phyloP scores from a whole-genome alignment of 768 basidiomycete species.

The Trametes coccinea region DNA sequence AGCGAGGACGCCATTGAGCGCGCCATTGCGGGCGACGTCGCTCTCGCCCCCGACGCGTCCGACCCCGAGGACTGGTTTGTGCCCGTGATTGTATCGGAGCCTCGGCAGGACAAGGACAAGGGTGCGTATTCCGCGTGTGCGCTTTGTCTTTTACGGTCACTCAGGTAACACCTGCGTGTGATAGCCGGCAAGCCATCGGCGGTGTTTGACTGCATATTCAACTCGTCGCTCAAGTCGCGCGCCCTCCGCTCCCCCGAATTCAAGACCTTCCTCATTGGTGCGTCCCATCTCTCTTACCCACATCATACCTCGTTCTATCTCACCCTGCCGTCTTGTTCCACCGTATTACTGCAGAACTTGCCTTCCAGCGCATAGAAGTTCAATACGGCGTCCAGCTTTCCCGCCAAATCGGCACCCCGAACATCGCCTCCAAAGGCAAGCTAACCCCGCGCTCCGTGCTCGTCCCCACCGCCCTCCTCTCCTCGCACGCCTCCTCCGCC shows the following conservation, averaged over 20 bases:
- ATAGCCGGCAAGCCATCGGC: slow-evolving; percentile 68
- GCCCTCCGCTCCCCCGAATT: slow-evolving; percentile 61
- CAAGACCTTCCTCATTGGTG: slow-evolving; percentile 70
- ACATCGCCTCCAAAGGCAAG: slow-evolving; percentile 77
- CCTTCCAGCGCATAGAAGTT: slow-evolving; percentile 65
- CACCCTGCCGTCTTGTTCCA: slow-evolving; percentile 29
- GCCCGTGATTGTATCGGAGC: no score
- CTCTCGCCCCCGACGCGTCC: no score
- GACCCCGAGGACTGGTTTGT: no score
- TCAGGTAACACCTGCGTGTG: no score
- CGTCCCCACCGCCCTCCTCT: slow-evolving; percentile 50
- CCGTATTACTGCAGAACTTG: no score
- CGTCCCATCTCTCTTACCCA: slow-evolving; percentile 23
- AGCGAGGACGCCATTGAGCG: no score
- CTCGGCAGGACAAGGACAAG: no score
- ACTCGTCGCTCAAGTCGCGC: slow-evolving; percentile 58
- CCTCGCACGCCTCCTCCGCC: slow-evolving; percentile 15
- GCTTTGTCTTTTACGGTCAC: no score
- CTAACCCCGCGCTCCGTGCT: slow-evolving; percentile 56
- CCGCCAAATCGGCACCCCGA: slow-evolving; percentile 69
- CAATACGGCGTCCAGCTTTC: slow-evolving; percentile 63
- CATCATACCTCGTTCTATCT: no score
- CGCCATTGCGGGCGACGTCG: no score
- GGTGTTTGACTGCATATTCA: slow-evolving; percentile 75
- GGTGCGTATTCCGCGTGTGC: no score